Base-by-base conservation (phyloP, 441 rosid genomes). In the Populus hybrid region DNA sequence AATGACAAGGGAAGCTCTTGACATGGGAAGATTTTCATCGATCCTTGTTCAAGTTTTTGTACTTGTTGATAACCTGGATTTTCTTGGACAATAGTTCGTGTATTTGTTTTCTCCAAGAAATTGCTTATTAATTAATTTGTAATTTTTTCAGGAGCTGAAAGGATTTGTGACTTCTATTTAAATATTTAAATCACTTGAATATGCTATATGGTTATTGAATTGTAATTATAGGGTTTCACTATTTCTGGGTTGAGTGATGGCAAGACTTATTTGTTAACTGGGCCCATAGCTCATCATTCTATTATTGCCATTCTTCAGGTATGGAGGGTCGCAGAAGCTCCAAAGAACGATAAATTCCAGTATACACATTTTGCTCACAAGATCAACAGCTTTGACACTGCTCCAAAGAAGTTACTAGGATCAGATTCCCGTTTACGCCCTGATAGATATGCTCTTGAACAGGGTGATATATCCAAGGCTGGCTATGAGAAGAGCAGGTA, bases 381-480 rank as follows among this genome's bases (percentile, higher is more conserved):
- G 87, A 79, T 96, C 70, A 96, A 92, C 82, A 94, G 97, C 87
- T 94, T 94, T 75, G 94, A 88, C 82, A 91, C 97, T 75, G 97
- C 98, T 74, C 98, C 98, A 0, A 90, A 86, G 89, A 91, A 89
- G 88, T 87, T 96, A 64, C 83, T 96, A 77, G 86, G 95, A 36
- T 92, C 99, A 23, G 99, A 96, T 86, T 94, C 99, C 46, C 95
- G 98, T 68, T 69, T 96, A 76, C 98, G 99, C 18, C 91, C 99
- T 53, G 99, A 94, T 78, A 91, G 99, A 91, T 89, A 84, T 61
- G 97, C 98, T 5, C 93, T 96, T 30, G 99, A 96, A 85, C 89
- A 87, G 81, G 99, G 99, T 18, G 99, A 94, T 81, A 81, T 90
- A 75, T 84, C 90, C 72, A 92, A 89, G 85, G 88, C 97, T 78